Percentiles rank a stretch among this genome's conserved stretches.
These are phyloP conservation scores for Saccharomycodes ludwigii DNA, from an alignment of 805 yeast genomes.

Conservation along the genomic window DNA sequence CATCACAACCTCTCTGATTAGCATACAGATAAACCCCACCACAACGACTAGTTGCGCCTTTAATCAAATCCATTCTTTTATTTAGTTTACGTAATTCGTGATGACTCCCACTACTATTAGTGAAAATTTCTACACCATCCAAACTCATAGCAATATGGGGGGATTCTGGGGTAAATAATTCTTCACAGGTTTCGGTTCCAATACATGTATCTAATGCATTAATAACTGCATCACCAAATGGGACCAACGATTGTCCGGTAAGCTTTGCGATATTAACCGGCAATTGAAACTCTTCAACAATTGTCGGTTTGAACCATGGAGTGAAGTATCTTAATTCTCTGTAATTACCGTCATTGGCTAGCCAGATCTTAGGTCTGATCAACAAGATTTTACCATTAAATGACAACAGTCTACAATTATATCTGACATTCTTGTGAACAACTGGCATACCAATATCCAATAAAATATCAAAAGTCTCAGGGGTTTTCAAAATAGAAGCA, in stretches of 20 bases:
- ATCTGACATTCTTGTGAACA: conserved; percentile 73
- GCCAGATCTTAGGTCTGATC: conserved; percentile 84
- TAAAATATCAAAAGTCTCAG: conserved; percentile 63
- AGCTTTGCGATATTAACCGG: conserved; percentile 58
- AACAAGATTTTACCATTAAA: conserved; percentile 66
- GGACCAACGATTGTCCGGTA: conserved; percentile 56
- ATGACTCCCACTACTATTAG: conserved; percentile 95
- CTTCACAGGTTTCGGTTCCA: conserved; percentile 99
- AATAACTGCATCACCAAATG: conserved; percentile 85
- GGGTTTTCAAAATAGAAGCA: conserved; percentile 54
- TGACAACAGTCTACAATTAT: conserved; percentile 82
- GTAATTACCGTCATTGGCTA: conserved; percentile 97
- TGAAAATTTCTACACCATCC: conserved; percentile 95
- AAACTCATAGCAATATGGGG: conserved; percentile 88
- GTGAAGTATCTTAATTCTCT: conserved; percentile 96
- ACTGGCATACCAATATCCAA: conserved; percentile 94
- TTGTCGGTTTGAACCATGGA: conserved; percentile 78
- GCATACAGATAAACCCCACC: conserved; percentile 93
- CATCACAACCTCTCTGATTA: conserved; percentile 97
- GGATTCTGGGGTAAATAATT: conserved; percentile 88
- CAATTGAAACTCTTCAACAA: conserved; percentile 58
- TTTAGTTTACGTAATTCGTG: conserved; percentile 88
- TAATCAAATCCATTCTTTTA: conserved; percentile 71
- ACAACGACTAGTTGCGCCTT: conserved; percentile 88
- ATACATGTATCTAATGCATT: conserved; percentile 75